Conservation (phyloP, 73 alveolate species). For the Paramecium sonneborni region DNA sequence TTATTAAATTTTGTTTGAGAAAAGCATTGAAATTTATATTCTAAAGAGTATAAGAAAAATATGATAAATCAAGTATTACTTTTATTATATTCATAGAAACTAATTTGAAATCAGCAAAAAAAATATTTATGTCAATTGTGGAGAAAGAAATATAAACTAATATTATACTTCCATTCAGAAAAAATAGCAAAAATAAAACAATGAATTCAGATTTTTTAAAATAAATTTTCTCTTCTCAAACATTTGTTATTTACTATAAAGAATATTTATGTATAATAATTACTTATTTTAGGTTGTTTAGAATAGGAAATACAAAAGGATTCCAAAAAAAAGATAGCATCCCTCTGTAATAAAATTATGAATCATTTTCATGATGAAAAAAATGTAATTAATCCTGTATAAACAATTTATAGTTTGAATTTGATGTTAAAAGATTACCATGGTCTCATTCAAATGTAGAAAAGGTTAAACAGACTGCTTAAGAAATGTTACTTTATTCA, state of each 20-base stretch:
- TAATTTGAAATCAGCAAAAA: not conserved
- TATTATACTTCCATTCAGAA: not conserved
- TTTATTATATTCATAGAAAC: not conserved
- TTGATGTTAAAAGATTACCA: constrained; percentile 21
- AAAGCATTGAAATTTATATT: not conserved
- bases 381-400: not conserved
- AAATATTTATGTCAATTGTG: not conserved
- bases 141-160: not conserved
- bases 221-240: not conserved
- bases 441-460: not conserved
- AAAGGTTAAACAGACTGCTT: not conserved
- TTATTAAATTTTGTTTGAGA: not conserved
- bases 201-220: constrained; percentile 21
- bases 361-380: not conserved
- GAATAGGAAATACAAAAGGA: constrained; percentile 6
- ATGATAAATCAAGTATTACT: not conserved
- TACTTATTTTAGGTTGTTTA: not conserved
- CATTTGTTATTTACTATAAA: not conserved
- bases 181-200: constrained; percentile 20
- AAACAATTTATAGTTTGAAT: not conserved
- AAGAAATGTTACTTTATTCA: not conserved
- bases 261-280: not conserved
- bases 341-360: not conserved
- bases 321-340: not conserved
- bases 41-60: not conserved